Conservation (phyloP, 208 protist genomes). For the Crithidia bombi region DNA sequence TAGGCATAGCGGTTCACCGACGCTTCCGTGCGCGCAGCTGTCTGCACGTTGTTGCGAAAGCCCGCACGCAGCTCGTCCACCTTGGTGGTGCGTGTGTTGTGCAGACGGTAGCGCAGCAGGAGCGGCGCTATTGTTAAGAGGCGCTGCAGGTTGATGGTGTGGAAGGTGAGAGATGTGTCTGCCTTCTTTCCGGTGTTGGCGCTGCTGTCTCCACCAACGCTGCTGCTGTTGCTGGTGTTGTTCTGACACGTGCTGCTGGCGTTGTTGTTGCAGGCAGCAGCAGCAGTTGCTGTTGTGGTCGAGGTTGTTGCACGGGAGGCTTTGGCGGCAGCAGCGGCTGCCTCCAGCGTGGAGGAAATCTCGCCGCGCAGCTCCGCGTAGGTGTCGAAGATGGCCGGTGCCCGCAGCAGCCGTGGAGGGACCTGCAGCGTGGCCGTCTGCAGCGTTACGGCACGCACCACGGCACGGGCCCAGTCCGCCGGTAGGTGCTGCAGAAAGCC, state of each 20-base stretch:
- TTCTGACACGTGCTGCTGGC: not conserved
- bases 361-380: constrained; percentile 69
- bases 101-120: constrained; percentile 47
- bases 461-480: constrained; percentile 34
- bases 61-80: constrained; percentile 37
- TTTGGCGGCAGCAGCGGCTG: constrained; percentile 2
- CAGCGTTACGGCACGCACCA: constrained; percentile 61
- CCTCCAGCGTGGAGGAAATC: constrained; percentile 29
- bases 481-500: constrained; percentile 49
- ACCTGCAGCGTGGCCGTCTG: constrained; percentile 61
- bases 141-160: constrained; percentile 41
- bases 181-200: not conserved
- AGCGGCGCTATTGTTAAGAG: constrained; percentile 41
- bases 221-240: not conserved
- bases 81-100: constrained; percentile 38
- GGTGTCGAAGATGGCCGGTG: constrained; percentile 41
- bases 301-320: constrained; percentile 8
- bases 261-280: not conserved
- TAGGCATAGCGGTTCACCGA: constrained; percentile 44
- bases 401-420: constrained; percentile 48
- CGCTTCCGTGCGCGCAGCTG: constrained; percentile 26
- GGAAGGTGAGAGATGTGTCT: not conserved
- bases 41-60: constrained; percentile 30
- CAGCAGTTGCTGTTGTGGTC: not conserved
- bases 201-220: not conserved